Evolutionary conservation across 768 basidiomycete species (phyloP).

Genomic region (Albatrellus ellisii): DNA sequence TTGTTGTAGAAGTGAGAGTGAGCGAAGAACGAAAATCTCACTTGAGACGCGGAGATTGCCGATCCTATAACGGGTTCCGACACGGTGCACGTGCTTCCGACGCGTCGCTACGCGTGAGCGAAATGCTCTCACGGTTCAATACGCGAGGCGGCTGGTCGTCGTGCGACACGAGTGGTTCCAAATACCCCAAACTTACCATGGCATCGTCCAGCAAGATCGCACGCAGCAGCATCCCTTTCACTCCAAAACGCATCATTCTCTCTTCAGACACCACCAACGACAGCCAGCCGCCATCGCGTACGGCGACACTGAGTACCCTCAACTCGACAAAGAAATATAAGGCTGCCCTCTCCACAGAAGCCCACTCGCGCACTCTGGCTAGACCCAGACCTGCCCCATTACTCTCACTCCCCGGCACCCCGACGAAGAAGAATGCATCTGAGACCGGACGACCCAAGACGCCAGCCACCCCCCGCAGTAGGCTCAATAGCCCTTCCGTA

Average conservation of each 20-base stretch:
- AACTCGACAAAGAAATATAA: constrained; percentile 13
- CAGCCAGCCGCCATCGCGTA: constrained; percentile 2
- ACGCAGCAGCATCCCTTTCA: constrained; percentile 2
- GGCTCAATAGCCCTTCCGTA: constrained; percentile 36
- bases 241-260: constrained; percentile 6
- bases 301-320: constrained; percentile 8
- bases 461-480: constrained; percentile 22
- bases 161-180: neutral
- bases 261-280: constrained; percentile 3
- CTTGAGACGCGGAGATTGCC: neutral
- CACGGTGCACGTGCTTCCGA: neutral
- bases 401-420: constrained; percentile 9
- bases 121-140: constrained; percentile 3
- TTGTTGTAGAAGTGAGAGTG: neutral
- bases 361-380: constrained; percentile 11
- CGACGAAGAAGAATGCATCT: constrained; percentile 8
- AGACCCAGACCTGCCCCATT: constrained; percentile 11
- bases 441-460: constrained; percentile 19
- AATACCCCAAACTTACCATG: neutral
- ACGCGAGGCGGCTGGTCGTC: neutral
- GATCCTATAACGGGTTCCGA: neutral
- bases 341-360: constrained; percentile 10
- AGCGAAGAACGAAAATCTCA: neutral
- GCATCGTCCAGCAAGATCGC: constrained; percentile 1
- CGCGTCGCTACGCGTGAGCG: neutral